These are phyloP conservation scores for Leccinum subgranulosum DNA, from an alignment of 768 basidiomycete genomes.

Conservation along the genomic window DNA sequence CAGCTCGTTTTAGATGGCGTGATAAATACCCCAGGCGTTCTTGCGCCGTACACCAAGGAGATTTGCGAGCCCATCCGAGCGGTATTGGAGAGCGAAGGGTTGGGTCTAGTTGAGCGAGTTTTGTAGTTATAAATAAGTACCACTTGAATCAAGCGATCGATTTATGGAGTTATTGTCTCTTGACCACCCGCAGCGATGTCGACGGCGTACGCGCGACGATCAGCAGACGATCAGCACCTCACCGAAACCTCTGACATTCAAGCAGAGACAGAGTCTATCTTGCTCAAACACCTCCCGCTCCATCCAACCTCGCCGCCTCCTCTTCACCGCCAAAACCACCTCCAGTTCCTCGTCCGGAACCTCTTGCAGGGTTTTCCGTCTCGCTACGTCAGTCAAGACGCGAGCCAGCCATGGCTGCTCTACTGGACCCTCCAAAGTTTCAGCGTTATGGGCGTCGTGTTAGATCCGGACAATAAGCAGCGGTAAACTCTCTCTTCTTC, in stretches of 20 bases:
- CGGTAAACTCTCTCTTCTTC: conserved; percentile 39
- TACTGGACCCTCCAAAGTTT: conserved; percentile 92
- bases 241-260: conserved; percentile 65
- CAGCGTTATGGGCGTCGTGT: conserved; percentile 67
- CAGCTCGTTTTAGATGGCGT: conserved; percentile 90
- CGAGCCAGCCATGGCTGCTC: conserved; percentile 92
- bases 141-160: background rate
- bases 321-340: conserved; percentile 63
- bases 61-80: conserved; percentile 74
- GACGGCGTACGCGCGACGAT: conserved; percentile 28
- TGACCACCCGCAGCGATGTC: background rate
- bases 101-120: conserved; percentile 68
- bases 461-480: conserved; percentile 77
- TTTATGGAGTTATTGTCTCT: background rate
- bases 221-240: conserved; percentile 55
- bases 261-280: conserved; percentile 60
- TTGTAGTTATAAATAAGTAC: conserved; percentile 24
- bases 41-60: conserved; percentile 83
- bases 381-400: conserved; percentile 82
- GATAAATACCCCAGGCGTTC: conserved; percentile 73
- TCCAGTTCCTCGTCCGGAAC: conserved; percentile 71
- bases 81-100: conserved; percentile 67
- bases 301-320: conserved; percentile 28
- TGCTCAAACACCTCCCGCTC: conserved; percentile 52
- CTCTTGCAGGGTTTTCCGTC: conserved; percentile 78